These are phyloP conservation scores for Pisolithus albus DNA, from an alignment of 768 basidiomycete genomes.

Conservation along the genomic window DNA sequence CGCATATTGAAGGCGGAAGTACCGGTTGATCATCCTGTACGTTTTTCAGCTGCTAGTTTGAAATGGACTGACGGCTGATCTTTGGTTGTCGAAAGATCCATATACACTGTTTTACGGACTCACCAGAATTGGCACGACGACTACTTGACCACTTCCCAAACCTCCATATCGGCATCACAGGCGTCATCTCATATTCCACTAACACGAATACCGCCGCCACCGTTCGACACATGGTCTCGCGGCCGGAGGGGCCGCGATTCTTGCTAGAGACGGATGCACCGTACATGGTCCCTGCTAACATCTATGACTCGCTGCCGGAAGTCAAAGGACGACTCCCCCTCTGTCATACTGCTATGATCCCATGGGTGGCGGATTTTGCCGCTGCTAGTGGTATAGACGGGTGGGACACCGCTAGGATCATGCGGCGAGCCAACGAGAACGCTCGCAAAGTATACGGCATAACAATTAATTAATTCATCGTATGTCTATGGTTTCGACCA, in stretches of 20 bases:
- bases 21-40: slow-evolving; percentile 60
- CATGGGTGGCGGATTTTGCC: slow-evolving; percentile 77
- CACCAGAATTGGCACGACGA: slow-evolving; percentile 63
- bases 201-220: slow-evolving; percentile 67
- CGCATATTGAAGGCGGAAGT: slow-evolving; percentile 70
- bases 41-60: slow-evolving; percentile 4
- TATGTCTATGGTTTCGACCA: neutral
- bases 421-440: slow-evolving; percentile 59
- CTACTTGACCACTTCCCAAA: slow-evolving; percentile 75
- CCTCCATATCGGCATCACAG: slow-evolving; percentile 79
- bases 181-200: slow-evolving; percentile 75
- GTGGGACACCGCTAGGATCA: slow-evolving; percentile 52
- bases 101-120: slow-evolving; percentile 84
- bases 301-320: slow-evolving; percentile 50
- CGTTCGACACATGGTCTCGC: slow-evolving; percentile 45
- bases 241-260: slow-evolving; percentile 35
- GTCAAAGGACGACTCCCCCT: slow-evolving; percentile 59
- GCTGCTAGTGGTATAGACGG: slow-evolving; percentile 37
- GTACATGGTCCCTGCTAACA: slow-evolving; percentile 75
- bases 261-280: slow-evolving; percentile 84
- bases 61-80: neutral
- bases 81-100: slow-evolving; percentile 48
- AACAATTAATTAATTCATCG: neutral
- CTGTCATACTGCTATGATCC: slow-evolving; percentile 76
- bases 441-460: slow-evolving; percentile 55